These are phyloP conservation scores for Cajanus cajan DNA, from an alignment of 306 rosid species.

Conservation along the genomic window DNA sequence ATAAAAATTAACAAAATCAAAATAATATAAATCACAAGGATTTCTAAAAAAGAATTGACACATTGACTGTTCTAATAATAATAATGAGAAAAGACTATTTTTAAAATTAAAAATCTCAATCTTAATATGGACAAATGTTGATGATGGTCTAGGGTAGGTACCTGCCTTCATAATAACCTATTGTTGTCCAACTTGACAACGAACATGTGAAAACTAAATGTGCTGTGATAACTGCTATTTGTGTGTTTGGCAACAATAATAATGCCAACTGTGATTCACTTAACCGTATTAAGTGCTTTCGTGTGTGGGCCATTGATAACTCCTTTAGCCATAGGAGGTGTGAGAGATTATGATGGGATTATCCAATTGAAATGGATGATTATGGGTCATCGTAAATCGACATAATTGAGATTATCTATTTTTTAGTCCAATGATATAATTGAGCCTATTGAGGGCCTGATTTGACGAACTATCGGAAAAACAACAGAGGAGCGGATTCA, in stretches of 20 bases:
- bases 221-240: not conserved
- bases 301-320: not conserved
- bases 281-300: not conserved
- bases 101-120: too few relatives aligned
- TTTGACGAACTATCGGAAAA: not conserved
- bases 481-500: too few relatives aligned
- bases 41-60: too few relatives aligned
- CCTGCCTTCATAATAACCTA: too few relatives aligned
- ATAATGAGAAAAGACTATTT: too few relatives aligned
- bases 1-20: too few relatives aligned
- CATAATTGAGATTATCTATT: not conserved
- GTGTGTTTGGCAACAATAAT: not conserved
- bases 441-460: not conserved
- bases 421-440: constrained; percentile 19
- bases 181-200: not conserved
- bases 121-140: not conserved
- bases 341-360: constrained; percentile 8
- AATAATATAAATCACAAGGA: too few relatives aligned
- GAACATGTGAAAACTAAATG: constrained; percentile 13
- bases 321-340: not conserved
- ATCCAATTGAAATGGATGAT: constrained; percentile 5
- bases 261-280: not conserved
- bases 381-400: constrained; percentile 33
- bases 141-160: not conserved
- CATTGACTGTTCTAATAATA: too few relatives aligned